Base-by-base conservation (phyloP, 768 basidiomycete species). In the Suillus spraguei region DNA sequence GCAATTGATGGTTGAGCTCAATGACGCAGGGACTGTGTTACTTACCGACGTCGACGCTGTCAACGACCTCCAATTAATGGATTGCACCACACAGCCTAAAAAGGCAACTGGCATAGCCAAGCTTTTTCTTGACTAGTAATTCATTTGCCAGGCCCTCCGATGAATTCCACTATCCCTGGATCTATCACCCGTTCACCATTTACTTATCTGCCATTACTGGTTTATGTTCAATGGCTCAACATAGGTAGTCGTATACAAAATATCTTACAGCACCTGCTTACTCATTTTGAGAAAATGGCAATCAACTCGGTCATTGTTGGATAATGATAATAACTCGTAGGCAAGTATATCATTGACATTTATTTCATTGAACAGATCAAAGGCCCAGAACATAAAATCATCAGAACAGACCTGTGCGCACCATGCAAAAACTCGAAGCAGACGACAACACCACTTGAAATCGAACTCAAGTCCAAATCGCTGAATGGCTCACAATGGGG, bases 391-490 rank as follows among this genome's bases (percentile, higher is more conserved):
- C 49, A 35, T 22, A 47, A 44, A 22, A 46, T 33, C 10, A 14
- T 60, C 35, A 60, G 58, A 41, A 44, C 59, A 6, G 41, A 46
- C 11, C 36, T 13, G 58, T 60, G 62, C 49, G 28, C 28, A 4
- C 58, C 62, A 17, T 63, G 63, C 60, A 60, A 38, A n/a, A n/a
- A n/a, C n/a, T n/a, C n/a, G n/a, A n/a, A n/a, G n/a, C n/a, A n/a
- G n/a, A n/a, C n/a, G n/a, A n/a, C n/a, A n/a, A n/a, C n/a, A n/a
- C n/a, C n/a, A n/a, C n/a, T 28, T 28, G 92, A 90, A 73, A 83
- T 92, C 64, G 86, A 94, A 66, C 83, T 90, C 28, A 91, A 94
- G 36, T 28, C 28, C 28, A 28, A 28, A 28, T 28, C 28, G 4
- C 24, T 22, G 54, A 36, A 55, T 0, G 81, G 36, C 16, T 24